A percentile compares a stretch with the other conserved stretches of the same genome.
These are phyloP conservation scores for Reticulascus tulasneorum DNA, from an alignment of 2,329 filamentous ascomycete genomes.

Conservation along the genomic window DNA sequence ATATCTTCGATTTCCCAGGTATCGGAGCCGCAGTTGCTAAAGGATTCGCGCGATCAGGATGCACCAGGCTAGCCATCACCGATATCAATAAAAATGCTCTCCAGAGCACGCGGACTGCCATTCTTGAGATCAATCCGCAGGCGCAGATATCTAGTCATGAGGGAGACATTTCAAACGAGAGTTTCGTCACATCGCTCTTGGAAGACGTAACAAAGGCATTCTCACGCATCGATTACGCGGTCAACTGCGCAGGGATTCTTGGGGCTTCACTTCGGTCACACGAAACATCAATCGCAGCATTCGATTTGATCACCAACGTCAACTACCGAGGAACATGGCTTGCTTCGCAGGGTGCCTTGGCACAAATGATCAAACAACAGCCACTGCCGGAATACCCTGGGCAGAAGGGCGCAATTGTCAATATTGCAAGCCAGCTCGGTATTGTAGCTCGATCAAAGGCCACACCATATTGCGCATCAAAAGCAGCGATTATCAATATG, in stretches of 20 bases:
- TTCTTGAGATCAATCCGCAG: conserved; percentile 28
- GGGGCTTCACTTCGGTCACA: conserved; percentile 35
- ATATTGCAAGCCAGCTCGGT: conserved; percentile 49
- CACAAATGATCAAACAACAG: conserved; percentile 42
- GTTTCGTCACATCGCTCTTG: conserved; percentile 35
- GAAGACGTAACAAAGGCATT: conserved; percentile 29
- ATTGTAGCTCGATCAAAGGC: conserved; percentile 43
- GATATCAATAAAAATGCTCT: conserved; percentile 42
- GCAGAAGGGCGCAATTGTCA: conserved; percentile 45
- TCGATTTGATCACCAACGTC: conserved; percentile 50
- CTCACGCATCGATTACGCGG: conserved; percentile 49
- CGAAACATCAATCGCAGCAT: conserved; percentile 43
- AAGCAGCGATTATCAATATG: conserved; percentile 55
- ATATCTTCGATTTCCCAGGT: too few relatives aligned
- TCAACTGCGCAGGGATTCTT: conserved; percentile 52
- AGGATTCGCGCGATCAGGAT: conserved; percentile 47
- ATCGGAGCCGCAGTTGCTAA: conserved; percentile 51
- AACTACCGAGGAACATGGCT: conserved; percentile 53
- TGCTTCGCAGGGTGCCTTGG: conserved; percentile 37
- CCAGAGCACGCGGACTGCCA: conserved; percentile 26
- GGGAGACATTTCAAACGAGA: conserved; percentile 45
- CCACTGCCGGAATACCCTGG: conserved; percentile 33
- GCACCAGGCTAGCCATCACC: conserved; percentile 48
- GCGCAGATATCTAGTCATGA: conserved; percentile 26
- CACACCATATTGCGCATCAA: conserved; percentile 54